phyloP scores from a whole-genome alignment of 1,284 basidiomycete genomes.

The Leccinum pachyderme region DNA sequence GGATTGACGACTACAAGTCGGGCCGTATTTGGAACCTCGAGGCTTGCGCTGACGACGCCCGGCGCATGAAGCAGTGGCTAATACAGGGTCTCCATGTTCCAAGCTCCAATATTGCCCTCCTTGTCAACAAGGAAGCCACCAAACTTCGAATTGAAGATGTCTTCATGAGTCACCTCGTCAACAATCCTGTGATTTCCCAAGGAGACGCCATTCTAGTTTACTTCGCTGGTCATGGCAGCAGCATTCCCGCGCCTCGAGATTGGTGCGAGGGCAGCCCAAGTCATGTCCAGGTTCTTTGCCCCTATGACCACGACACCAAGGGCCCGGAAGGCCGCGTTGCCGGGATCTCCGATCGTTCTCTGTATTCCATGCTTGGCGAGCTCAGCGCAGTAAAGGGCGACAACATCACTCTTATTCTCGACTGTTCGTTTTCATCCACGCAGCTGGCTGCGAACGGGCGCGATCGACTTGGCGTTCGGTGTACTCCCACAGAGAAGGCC shows the following conservation, averaged over 20 bases:
- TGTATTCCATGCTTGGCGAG: slow-evolving; percentile 55
- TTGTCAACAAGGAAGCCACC: slow-evolving; percentile 57
- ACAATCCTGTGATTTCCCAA: slow-evolving; percentile 53
- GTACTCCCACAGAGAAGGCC: slow-evolving; percentile 53
- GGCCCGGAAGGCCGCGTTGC: slow-evolving; percentile 45
- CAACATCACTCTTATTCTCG: slow-evolving; percentile 65
- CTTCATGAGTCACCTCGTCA: slow-evolving; percentile 57
- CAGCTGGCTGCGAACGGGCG: slow-evolving; percentile 38
- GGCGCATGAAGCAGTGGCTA: slow-evolving; percentile 54
- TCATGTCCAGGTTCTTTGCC: slow-evolving; percentile 57
- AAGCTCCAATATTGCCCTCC: slow-evolving; percentile 51
- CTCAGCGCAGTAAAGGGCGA: slow-evolving; percentile 56
- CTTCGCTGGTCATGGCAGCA: slow-evolving; percentile 67
- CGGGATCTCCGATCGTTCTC: slow-evolving; percentile 64
- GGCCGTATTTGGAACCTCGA: slow-evolving; percentile 62
- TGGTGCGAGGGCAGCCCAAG: slow-evolving; percentile 49
- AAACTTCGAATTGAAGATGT: slow-evolving; percentile 55
- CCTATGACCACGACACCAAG: slow-evolving; percentile 60
- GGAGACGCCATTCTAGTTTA: slow-evolving; percentile 66
- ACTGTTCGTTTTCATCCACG: slow-evolving; percentile 57
- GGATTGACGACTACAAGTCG: slow-evolving; percentile 64
- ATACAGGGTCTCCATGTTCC: slow-evolving; percentile 54
- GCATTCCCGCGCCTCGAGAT: slow-evolving; percentile 48
- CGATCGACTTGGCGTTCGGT: slow-evolving; percentile 48
- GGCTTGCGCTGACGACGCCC: slow-evolving; percentile 60